Evolutionary conservation across 148 eudicot species (phyloP).

Genomic region (Persicaria tinctoria): DNA sequence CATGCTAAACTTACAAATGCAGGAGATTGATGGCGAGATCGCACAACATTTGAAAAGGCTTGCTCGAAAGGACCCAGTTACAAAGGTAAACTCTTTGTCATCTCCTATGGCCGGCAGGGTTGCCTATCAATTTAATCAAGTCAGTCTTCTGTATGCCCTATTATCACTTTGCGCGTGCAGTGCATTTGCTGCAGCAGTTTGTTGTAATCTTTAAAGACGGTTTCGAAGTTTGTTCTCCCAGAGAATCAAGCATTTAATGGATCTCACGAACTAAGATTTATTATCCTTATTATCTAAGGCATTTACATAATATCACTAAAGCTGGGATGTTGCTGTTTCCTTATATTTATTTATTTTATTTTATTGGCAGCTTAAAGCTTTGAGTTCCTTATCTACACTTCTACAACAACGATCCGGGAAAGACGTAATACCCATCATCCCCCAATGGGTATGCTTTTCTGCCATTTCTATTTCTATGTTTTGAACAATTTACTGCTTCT

Average conservation of each 20-base stretch:
- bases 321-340: neutral
- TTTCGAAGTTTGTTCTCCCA: neutral
- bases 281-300: neutral
- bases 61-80: conserved; percentile 80
- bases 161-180: neutral
- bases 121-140: neutral
- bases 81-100: conserved; percentile 46
- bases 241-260: conserved; percentile 1
- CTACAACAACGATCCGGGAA: conserved; percentile 69
- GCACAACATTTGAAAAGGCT: conserved; percentile 86
- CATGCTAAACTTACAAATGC: conserved; percentile 17
- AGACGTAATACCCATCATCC: conserved; percentile 61
- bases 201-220: neutral
- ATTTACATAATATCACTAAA: neutral
- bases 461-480: neutral
- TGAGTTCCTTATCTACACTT: conserved; percentile 54
- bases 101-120: neutral
- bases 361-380: conserved; percentile 73
- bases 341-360: conserved; percentile 1
- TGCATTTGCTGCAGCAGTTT: neutral
- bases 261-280: neutral
- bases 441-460: conserved; percentile 72
- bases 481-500: neutral
- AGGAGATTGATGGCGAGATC: conserved; percentile 87
- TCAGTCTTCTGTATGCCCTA: neutral